Percentiles rank a stretch among this genome's conserved stretches.
Evolutionary conservation across 352 stramenopile species (phyloP).

Genomic region (Phytophthora parvispora): DNA sequence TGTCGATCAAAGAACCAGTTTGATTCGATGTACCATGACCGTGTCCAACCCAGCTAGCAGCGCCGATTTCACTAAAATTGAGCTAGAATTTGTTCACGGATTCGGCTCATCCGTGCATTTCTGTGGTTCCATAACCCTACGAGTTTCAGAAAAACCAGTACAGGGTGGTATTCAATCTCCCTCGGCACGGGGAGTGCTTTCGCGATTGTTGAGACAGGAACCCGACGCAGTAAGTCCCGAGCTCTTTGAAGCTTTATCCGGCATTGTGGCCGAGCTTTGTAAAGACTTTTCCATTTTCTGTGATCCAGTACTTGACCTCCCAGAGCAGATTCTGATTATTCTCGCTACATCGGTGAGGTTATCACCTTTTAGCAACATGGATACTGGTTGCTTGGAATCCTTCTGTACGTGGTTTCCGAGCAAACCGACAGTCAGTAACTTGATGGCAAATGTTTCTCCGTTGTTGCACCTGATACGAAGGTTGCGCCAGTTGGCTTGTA

Average conservation of each 20-base stretch:
- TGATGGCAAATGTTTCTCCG: slow-evolving; percentile 8
- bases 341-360: slow-evolving; percentile 14
- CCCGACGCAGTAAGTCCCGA: neutral
- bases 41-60: neutral
- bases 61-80: neutral
- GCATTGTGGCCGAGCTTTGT: slow-evolving; percentile 28
- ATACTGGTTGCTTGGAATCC: slow-evolving; percentile 16
- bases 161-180: neutral
- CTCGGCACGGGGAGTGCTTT: slow-evolving; percentile 7
- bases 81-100: slow-evolving; percentile 8
- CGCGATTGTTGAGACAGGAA: slow-evolving; percentile 17
- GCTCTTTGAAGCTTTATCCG: slow-evolving; percentile 12
- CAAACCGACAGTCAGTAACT: slow-evolving; percentile 12
- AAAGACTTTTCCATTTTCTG: slow-evolving; percentile 23
- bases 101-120: neutral
- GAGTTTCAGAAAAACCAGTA: slow-evolving; percentile 2
- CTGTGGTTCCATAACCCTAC: neutral
- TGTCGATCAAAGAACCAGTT: neutral
- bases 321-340: slow-evolving; percentile 18
- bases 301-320: slow-evolving; percentile 17
- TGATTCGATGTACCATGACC: slow-evolving; percentile 7
- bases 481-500: slow-evolving; percentile 13
- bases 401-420: slow-evolving; percentile 23
- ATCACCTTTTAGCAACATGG: slow-evolving; percentile 12
- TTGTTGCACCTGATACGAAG: slow-evolving; percentile 10